Base-by-base conservation (phyloP, 2,329 filamentous ascomycete genomes). In the Beauveria medogensis region DNA sequence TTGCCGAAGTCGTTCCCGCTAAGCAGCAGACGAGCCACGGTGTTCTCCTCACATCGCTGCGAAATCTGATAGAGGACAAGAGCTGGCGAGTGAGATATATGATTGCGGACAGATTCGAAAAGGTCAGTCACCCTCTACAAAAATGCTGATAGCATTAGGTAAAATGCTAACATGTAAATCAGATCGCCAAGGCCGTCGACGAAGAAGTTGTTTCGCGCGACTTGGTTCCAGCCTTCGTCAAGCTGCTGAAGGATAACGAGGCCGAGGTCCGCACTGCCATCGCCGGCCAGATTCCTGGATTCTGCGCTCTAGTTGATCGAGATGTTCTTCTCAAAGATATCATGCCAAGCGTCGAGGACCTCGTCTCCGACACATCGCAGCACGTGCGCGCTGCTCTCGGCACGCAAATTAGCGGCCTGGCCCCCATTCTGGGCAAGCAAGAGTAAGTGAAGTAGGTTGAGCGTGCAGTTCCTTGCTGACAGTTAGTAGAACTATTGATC, bases 51-150 rank as follows among this genome's bases (percentile, higher is more conserved):
- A 93, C 91, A 55, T 92, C 93, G 51, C 79, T 99, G 70, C 88
- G 94, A 69, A 96, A 86, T 77, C 77, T 99, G 71, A 97, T 99
- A 77, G 94, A 97, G 71, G 94, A 99, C 75, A 99, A 97, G 85
- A 97, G 94, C 79, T 99, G 94, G 94, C 87, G 94, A 71, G 94
- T 99, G 63, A 86, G 94, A 73, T 99, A 97, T 77, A 99, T 99
- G 94, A 94, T 99, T 69, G 94, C 94, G 54, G 94, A 99, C 75
- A 86, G 92, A 73, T 99, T 97, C 71, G 94, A 99, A 77, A 97
- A 97, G 89, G 91, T 91, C 71, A 55, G 71, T 57, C 71, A 55
- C 71, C 55, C 59, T 28, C 41, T 1, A 24, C 9, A 18, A 14
- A 26, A 3, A 6, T 16, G 10, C 20, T 20, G 6, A 16, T 12